Percentiles rank a stretch among this genome's conserved stretches.
These are phyloP conservation scores for Adiantum capillusveneris DNA, from an alignment of 75 land plant species.

Conservation along the genomic window DNA sequence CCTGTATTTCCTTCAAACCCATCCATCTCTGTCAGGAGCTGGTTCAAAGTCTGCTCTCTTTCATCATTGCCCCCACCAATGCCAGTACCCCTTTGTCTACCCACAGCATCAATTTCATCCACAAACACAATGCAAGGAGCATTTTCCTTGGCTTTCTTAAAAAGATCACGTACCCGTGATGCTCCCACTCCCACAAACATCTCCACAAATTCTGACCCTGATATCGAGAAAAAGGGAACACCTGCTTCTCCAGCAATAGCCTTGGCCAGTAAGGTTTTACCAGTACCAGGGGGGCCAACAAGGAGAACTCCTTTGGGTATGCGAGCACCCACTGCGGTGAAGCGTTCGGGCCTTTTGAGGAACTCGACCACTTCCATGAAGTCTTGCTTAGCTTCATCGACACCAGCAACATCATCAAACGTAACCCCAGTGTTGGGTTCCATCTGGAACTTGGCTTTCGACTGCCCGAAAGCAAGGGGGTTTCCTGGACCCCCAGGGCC, in stretches of 20 bases:
- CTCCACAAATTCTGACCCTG: constrained; percentile 98
- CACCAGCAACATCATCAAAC: constrained; percentile 97
- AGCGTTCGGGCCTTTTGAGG: constrained; percentile 92
- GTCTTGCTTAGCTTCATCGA: constrained; percentile 98
- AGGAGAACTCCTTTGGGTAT: constrained; percentile 98
- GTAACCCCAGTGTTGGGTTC: constrained; percentile 99
- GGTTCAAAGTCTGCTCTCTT: constrained; percentile 91
- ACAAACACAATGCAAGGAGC: constrained; percentile 99
- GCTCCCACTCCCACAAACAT: constrained; percentile 99
- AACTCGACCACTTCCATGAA: constrained; percentile 99
- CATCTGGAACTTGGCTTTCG: constrained; percentile 98
- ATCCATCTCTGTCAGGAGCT: constrained; percentile 98
- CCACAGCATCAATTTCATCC: constrained; percentile 99
- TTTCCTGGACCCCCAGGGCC: constrained; percentile 95
- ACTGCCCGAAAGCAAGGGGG: constrained; percentile 93
- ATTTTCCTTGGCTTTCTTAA: constrained; percentile 98
- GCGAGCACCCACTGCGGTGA: constrained; percentile 93
- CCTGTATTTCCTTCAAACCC: constrained; percentile 99
- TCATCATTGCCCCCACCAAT: constrained; percentile 99
- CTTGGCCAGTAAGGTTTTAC: constrained; percentile 90
- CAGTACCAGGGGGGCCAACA: constrained; percentile 97
- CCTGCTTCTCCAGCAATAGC: constrained; percentile 99
- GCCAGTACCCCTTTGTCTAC: constrained; percentile 94
- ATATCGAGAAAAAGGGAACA: constrained; percentile 96
- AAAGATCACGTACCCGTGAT: constrained; percentile 94